Evolutionary conservation across 805 yeast genomes (phyloP).

Genomic region (Kluyveromyces nonfermentans): DNA sequence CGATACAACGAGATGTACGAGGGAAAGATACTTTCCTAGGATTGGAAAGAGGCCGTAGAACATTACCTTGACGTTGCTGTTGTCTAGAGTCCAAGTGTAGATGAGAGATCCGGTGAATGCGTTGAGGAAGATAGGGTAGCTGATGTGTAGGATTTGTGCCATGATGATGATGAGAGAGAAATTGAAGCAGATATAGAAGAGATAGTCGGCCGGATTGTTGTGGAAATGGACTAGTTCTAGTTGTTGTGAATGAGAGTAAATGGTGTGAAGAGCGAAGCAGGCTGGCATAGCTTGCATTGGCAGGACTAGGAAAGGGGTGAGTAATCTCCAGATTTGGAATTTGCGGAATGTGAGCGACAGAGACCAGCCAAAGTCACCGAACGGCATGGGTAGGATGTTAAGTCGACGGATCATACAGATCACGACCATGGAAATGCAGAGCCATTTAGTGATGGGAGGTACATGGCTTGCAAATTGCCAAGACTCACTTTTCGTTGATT

Average conservation of each 20-base stretch:
- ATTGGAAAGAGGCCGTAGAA: slow-evolving; percentile 45
- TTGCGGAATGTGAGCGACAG: slow-evolving; percentile 4
- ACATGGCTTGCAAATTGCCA: slow-evolving; percentile 22
- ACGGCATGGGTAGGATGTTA: slow-evolving; percentile 20
- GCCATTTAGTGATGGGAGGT: slow-evolving; percentile 54
- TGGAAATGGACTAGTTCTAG: slow-evolving; percentile 17
- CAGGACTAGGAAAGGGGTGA: slow-evolving; percentile 20
- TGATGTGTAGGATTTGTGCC: slow-evolving; percentile 4
- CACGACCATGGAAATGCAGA: slow-evolving; percentile 39
- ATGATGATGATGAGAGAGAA: slow-evolving; percentile 8
- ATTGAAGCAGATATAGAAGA: slow-evolving; percentile 20
- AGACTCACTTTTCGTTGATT: not conserved
- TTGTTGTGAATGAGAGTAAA: slow-evolving; percentile 20
- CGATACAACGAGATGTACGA: slow-evolving; percentile 29
- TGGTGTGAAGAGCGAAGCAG: slow-evolving; percentile 19
- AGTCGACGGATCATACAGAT: slow-evolving; percentile 34
- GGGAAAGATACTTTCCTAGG: slow-evolving; percentile 47
- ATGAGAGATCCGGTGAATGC: slow-evolving; percentile 32
- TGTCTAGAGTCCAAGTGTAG: slow-evolving; percentile 52
- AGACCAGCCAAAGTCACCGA: slow-evolving; percentile 3
- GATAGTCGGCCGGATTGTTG: slow-evolving; percentile 16
- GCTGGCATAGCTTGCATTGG: slow-evolving; percentile 20
- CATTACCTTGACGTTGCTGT: slow-evolving; percentile 43
- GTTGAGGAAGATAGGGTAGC: slow-evolving; percentile 13
- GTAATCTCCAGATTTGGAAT: slow-evolving; percentile 24